These are phyloP conservation scores for Ophiosphaerella narmari DNA, from an alignment of 2,329 filamentous ascomycete genomes.

Conservation along the genomic window DNA sequence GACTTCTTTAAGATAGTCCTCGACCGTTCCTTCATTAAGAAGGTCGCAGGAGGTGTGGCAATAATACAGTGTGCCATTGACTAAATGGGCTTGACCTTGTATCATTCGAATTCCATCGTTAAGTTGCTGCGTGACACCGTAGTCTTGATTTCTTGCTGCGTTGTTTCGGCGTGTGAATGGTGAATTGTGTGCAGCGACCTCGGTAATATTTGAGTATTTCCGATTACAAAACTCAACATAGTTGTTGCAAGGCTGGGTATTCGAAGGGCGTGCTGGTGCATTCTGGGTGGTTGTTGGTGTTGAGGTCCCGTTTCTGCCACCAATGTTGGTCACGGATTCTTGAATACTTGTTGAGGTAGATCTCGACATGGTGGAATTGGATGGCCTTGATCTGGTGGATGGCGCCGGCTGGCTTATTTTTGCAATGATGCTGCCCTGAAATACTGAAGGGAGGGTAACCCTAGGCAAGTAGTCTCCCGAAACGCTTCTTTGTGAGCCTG, in stretches of 20 bases:
- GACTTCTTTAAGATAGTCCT: constrained; percentile 72
- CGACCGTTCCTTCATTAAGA: constrained; percentile 80
- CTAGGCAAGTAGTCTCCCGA: constrained; percentile 26
- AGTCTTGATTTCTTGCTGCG: constrained; percentile 44
- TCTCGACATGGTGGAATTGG: constrained; percentile 28
- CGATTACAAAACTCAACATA: constrained; percentile 47
- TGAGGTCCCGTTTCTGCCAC: constrained; percentile 32
- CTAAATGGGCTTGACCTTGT: constrained; percentile 64
- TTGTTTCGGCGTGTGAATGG: constrained; percentile 43
- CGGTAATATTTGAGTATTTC: constrained; percentile 49
- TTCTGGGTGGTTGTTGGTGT: constrained; percentile 29
- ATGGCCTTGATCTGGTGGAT: constrained; percentile 18
- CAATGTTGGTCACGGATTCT: constrained; percentile 33
- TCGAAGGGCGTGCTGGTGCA: constrained; percentile 36
- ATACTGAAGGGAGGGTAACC: constrained; percentile 34
- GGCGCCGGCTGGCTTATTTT: constrained; percentile 21
- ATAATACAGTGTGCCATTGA: constrained; percentile 70
- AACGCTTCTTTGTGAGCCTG: constrained; percentile 19
- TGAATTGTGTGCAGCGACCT: constrained; percentile 49
- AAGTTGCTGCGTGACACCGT: constrained; percentile 43
- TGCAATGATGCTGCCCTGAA: constrained; percentile 33
- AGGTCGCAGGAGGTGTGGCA: constrained; percentile 88
- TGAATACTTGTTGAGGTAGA: constrained; percentile 15
- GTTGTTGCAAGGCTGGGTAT: constrained; percentile 50
- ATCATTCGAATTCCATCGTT: constrained; percentile 52